Conservation (phyloP, 108 stramenopile species). For the Discostella pseudostelligera region DNA sequence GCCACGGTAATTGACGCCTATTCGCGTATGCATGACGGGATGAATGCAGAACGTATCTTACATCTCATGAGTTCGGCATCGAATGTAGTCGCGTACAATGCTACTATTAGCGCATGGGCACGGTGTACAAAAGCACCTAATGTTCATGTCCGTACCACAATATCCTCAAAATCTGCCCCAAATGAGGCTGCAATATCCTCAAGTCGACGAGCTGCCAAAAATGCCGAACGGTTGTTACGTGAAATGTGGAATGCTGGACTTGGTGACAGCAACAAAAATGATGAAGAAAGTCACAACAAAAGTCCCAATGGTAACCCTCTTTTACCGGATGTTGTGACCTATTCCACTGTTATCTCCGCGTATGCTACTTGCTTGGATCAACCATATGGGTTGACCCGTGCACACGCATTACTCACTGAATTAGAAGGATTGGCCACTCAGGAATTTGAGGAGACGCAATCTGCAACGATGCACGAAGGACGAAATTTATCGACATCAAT, state of each 20-base stretch:
- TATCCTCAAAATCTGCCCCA: neutral
- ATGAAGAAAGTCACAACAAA: no score
- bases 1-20: slow-evolving; percentile 38
- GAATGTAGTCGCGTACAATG: slow-evolving; percentile 38
- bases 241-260: slow-evolving; percentile 27
- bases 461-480: neutral
- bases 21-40: slow-evolving; percentile 25
- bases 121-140: slow-evolving; percentile 16
- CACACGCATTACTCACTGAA: slow-evolving; percentile 23
- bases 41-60: slow-evolving; percentile 39
- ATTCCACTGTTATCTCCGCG: slow-evolving; percentile 36
- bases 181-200: neutral
- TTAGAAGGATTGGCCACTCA: slow-evolving; percentile 26
- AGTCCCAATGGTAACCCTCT: neutral
- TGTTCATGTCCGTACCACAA: neutral
- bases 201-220: slow-evolving; percentile 29
- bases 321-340: slow-evolving; percentile 28
- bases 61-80: slow-evolving; percentile 1
- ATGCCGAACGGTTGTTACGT: slow-evolving; percentile 39
- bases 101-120: slow-evolving; percentile 37
- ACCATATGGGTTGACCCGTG: slow-evolving; percentile 22
- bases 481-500: slow-evolving; percentile 2
- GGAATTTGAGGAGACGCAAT: neutral
- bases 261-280: no score
- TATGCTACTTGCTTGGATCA: slow-evolving; percentile 39